phyloP scores from a whole-genome alignment of 108 stramenopile species.

The Pseudonitzschia pungens region DNA sequence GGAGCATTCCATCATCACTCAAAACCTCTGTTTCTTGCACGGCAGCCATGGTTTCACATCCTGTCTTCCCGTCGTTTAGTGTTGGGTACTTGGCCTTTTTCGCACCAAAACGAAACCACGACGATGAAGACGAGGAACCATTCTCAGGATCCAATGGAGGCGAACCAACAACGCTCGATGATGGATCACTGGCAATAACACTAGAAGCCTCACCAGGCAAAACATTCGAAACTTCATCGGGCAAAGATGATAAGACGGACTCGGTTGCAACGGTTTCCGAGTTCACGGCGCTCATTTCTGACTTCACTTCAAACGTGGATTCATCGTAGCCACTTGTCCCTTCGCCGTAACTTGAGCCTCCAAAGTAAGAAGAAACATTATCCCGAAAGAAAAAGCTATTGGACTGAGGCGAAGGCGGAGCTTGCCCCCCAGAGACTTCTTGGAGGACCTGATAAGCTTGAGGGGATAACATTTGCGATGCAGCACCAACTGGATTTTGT shows the following conservation, averaged over 20 bases:
- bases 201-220: constrained; percentile 5
- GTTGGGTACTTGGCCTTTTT: constrained; percentile 7
- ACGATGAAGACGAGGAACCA: constrained; percentile 4
- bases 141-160: neutral
- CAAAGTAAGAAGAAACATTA: constrained; percentile 4
- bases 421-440: neutral
- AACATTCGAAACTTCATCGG: neutral
- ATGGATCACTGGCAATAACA: constrained; percentile 9
- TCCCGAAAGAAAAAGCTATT: neutral
- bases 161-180: constrained; percentile 1
- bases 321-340: constrained; percentile 1
- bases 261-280: constrained; percentile 28
- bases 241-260: constrained; percentile 28
- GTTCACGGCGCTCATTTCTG: neutral
- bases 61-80: neutral
- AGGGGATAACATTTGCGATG: neutral
- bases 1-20: constrained; percentile 5
- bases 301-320: neutral
- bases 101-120: constrained; percentile 43
- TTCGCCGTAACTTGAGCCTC: neutral
- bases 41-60: constrained; percentile 11
- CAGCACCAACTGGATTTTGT: constrained; percentile 8
- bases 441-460: constrained; percentile 18
- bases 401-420: neutral
- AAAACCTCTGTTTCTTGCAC: constrained; percentile 11